Percentiles rank a stretch among this genome's conserved stretches.
Evolutionary conservation across 768 basidiomycete genomes (phyloP).

Genomic region (Psilocybe cubensis): DNA sequence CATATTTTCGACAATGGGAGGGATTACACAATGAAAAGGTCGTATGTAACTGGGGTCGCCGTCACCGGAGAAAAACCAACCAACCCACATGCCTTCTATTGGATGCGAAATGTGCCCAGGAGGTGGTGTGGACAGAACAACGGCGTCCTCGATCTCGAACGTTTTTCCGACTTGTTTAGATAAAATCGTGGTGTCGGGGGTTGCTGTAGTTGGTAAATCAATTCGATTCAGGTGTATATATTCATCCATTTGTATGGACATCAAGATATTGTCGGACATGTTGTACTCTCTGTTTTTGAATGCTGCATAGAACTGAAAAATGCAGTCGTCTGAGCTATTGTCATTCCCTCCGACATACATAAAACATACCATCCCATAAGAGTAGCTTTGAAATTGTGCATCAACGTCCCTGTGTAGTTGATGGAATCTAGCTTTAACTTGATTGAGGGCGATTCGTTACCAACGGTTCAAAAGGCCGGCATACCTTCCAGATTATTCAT

Average conservation of each 20-base stretch:
- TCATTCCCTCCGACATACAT: background rate
- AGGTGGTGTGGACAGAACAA: background rate
- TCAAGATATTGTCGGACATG: slow-evolving; percentile 2
- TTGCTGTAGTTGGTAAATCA: background rate
- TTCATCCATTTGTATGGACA: slow-evolving; percentile 3
- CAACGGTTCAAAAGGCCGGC: background rate
- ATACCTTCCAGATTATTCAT: slow-evolving; percentile 7
- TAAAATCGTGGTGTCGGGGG: slow-evolving; percentile 3
- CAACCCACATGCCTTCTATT: slow-evolving; percentile 5
- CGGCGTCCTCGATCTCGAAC: background rate
- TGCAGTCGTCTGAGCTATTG: background rate
- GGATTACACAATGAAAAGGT: slow-evolving; percentile 3
- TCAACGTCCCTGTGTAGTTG: slow-evolving; percentile 7
- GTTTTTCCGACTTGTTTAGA: slow-evolving; percentile 5
- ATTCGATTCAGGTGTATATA: background rate
- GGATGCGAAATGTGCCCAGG: background rate
- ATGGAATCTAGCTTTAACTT: slow-evolving; percentile 1
- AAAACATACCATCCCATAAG: slow-evolving; percentile 8
- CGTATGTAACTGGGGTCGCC: background rate
- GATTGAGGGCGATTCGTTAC: background rate
- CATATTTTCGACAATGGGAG: background rate
- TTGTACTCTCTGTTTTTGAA: slow-evolving; percentile 6
- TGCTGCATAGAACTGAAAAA: slow-evolving; percentile 2
- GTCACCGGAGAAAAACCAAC: background rate
- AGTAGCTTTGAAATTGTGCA: slow-evolving; percentile 4